A percentile compares a stretch with the other conserved stretches of the same genome.
Evolutionary conservation across 257 asterid genomes (phyloP).

Genomic region (Petrea volubilis): DNA sequence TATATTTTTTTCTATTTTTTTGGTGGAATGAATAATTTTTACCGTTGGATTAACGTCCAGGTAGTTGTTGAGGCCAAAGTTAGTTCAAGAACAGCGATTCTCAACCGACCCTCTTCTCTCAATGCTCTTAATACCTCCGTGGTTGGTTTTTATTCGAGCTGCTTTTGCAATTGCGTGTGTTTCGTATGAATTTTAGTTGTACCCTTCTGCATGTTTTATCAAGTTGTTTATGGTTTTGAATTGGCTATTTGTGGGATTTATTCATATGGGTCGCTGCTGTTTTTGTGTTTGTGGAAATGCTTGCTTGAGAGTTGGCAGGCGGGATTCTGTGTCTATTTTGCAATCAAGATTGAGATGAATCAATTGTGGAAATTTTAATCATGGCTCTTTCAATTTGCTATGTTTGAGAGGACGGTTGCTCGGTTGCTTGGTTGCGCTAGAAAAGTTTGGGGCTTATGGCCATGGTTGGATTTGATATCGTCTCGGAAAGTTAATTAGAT

Average conservation of each 20-base stretch:
- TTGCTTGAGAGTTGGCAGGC: neutral
- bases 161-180: neutral
- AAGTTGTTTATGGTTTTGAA: neutral
- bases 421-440: neutral
- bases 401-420: neutral
- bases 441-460: neutral
- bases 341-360: neutral
- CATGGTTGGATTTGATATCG: neutral
- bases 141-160: constrained; percentile 38
- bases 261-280: constrained; percentile 1
- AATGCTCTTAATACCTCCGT: constrained; percentile 75
- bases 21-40: neutral
- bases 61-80: constrained; percentile 80
- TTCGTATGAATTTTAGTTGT: neutral
- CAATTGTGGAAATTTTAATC: neutral
- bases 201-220: neutral
- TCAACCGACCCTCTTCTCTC: constrained; percentile 77
- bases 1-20: neutral
- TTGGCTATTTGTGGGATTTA: constrained; percentile 9
- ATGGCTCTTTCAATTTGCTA: neutral
- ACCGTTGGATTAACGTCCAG: constrained; percentile 40
- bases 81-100: constrained; percentile 80
- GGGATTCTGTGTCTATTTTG: neutral
- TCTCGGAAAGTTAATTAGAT: neutral
- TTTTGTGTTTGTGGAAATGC: constrained; percentile 5